Percentiles rank a stretch among this genome's conserved stretches.
phyloP scores from a whole-genome alignment of 1,284 basidiomycete species.

The Ganoderma lucidum region DNA sequence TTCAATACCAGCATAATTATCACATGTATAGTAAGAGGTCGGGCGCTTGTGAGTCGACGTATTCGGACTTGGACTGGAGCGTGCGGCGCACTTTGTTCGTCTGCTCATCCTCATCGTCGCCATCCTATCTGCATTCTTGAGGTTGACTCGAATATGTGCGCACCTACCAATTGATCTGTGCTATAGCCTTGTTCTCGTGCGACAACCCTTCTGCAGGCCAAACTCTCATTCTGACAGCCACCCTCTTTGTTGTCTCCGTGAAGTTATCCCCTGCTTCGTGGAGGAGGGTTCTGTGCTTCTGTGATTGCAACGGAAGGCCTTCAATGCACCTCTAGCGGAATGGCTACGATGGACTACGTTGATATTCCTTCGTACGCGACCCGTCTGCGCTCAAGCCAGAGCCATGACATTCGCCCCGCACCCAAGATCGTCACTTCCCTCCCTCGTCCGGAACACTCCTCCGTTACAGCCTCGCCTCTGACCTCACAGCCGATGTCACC shows the following conservation, averaged over 20 bases:
- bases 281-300: not conserved
- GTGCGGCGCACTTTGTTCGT: too few relatives aligned
- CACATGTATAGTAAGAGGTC: too few relatives aligned
- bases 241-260: not conserved
- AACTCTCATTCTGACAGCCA: not conserved
- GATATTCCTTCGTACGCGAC: conserved; percentile 56
- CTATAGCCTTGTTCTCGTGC: not conserved
- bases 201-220: not conserved
- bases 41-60: too few relatives aligned
- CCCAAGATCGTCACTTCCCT: conserved; percentile 54
- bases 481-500: conserved; percentile 32
- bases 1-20: too few relatives aligned
- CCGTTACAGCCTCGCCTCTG: conserved; percentile 32
- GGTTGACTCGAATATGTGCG: not conserved
- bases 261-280: not conserved
- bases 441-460: conserved; percentile 46
- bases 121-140: not conserved
- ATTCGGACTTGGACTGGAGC: too few relatives aligned
- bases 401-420: conserved; percentile 47
- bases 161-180: not conserved
- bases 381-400: conserved; percentile 46
- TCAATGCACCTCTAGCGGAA: conserved; percentile 11
- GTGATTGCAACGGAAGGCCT: not conserved
- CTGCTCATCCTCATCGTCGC: not conserved
- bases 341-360: conserved; percentile 61